Evolutionary conservation across 176 grass and related monocot species (phyloP), one percentile per base, ranked within the genome.

Genomic region (Areca catechu): DNA sequence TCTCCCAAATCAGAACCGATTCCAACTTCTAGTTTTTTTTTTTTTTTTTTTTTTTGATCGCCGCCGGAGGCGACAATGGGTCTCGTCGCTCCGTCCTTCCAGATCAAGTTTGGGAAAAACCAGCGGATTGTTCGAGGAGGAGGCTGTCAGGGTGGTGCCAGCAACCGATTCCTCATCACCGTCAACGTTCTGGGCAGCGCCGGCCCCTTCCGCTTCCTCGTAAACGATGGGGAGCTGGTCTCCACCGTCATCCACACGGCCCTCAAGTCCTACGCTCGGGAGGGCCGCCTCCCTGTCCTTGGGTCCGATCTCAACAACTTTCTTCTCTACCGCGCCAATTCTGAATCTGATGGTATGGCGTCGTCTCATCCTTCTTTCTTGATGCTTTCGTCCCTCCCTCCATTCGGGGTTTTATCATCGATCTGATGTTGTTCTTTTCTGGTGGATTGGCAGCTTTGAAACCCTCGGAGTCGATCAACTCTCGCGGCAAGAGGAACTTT

Each of bases 101-200:
- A 60, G 54, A 85, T 82, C 77, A 80, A 71, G 70, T 57, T 82
- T 10, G 75, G 62, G 61, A 79, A 55, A 21, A 25, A 55, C 50
- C 17, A 49, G 7, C 66, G 60, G 16, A 25, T 25, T 25, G 4
- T 25, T 25, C 34, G 22, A 19, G 54, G 60, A 14, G 7, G 34
- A 9, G 34, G 34, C 34, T 2, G 14, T 43, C 59, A 51, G 60
- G 81, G 82, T 61, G 74, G 52, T 12, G 58, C 74, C 20, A 65
- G 70, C 22, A 16, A 68, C 43, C 86, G 78, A 65, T 54, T 84
- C 14, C 75, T 84, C 4, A 82, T 90, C 19, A 82, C 82, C 17
- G 78, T 90, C 7, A 90, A 82, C 37, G 86, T 86, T n/a, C 73
- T 85, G 58, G 86, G 86, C 21, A 90, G 86, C 74, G 78, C 82